Evolutionary conservation across 805 yeast species (phyloP).

Genomic region (Yamadazyma akitaensis): DNA sequence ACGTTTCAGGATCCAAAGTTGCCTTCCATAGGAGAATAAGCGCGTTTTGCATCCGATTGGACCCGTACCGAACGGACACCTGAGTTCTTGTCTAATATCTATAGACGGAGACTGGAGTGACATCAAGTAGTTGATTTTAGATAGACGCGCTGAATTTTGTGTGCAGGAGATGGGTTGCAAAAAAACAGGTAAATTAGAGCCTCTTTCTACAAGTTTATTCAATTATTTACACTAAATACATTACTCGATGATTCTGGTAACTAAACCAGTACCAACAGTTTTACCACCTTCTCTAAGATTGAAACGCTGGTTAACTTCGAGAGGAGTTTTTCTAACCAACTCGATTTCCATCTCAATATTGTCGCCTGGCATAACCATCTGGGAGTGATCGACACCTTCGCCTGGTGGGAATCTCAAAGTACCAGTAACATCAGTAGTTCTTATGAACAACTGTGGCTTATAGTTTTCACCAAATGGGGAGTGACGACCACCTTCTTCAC

Average conservation of each 20-base stretch:
- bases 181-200: too few species aligned
- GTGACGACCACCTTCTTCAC: conserved; percentile 99
- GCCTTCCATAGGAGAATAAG: conserved; percentile 28
- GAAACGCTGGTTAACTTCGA: conserved; percentile 97
- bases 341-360: conserved; percentile 94
- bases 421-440: conserved; percentile 95
- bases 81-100: conserved; percentile 25
- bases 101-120: conserved; percentile 26
- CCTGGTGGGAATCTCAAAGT: conserved; percentile 82
- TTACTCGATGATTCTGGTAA: conserved; percentile 83
- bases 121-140: neutral
- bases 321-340: conserved; percentile 84
- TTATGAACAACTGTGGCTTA: conserved; percentile 96
- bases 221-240: neutral
- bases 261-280: conserved; percentile 98
- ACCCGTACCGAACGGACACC: conserved; percentile 20
- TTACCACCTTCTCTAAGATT: conserved; percentile 99
- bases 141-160: neutral
- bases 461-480: conserved; percentile 95
- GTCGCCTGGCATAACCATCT: conserved; percentile 97
- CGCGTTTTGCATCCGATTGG: conserved; percentile 16
- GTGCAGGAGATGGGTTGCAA: neutral
- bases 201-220: too few species aligned
- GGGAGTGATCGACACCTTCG: conserved; percentile 72
- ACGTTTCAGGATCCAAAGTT: conserved; percentile 31